Evolutionary conservation across 768 basidiomycete species (phyloP).

Genomic region (Hirschioporus abietinus): DNA sequence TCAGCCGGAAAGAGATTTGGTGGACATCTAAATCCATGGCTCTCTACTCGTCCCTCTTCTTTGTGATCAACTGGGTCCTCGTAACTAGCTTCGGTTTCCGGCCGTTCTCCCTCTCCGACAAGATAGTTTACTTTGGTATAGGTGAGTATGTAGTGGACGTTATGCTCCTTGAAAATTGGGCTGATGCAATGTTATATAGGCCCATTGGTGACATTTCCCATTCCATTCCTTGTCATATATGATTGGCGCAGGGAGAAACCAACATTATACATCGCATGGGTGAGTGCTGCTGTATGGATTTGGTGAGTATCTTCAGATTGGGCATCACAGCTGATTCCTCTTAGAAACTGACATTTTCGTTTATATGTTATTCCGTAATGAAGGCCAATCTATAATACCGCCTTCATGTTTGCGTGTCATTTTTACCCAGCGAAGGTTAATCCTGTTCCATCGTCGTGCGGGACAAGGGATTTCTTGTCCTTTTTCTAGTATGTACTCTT

Average conservation of each 20-base stretch:
- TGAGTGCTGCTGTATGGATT: constrained; percentile 14
- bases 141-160: background rate
- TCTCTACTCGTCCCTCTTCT: constrained; percentile 16
- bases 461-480: constrained; percentile 5
- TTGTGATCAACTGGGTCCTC: constrained; percentile 23
- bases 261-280: constrained; percentile 18
- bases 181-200: constrained; percentile 1
- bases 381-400: constrained; percentile 2
- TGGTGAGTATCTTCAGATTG: constrained; percentile 9
- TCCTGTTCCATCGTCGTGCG: background rate
- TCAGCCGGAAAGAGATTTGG: constrained; percentile 10
- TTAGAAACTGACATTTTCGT: background rate
- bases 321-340: background rate
- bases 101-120: constrained; percentile 13
- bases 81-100: constrained; percentile 6
- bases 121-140: constrained; percentile 15
- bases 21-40: constrained; percentile 12
- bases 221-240: constrained; percentile 21
- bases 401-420: background rate
- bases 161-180: constrained; percentile 6
- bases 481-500: background rate
- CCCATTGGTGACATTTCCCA: constrained; percentile 17
- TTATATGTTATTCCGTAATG: background rate
- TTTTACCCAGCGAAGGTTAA: constrained; percentile 1
- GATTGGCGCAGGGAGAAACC: constrained; percentile 19